phyloP scores from a whole-genome alignment of 768 basidiomycete genomes.

The Amanita phalloides region DNA sequence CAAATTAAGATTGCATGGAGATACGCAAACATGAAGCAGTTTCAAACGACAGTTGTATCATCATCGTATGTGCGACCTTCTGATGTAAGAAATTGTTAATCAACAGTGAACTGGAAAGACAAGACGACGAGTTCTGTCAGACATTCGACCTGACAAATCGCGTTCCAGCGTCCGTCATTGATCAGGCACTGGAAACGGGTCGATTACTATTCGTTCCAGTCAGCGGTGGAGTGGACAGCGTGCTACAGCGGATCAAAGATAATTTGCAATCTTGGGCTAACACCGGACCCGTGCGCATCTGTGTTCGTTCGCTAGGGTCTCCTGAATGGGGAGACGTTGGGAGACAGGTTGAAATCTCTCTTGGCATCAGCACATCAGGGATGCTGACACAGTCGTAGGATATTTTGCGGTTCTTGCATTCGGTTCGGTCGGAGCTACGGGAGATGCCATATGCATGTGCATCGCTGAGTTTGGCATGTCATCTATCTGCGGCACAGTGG shows the following conservation, averaged over 20 bases:
- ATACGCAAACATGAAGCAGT: constrained; percentile 88
- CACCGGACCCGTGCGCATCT: constrained; percentile 40
- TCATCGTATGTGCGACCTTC: constrained; percentile 33
- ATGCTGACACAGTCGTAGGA: constrained; percentile 28
- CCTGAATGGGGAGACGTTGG: constrained; percentile 59
- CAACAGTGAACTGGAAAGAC: constrained; percentile 21
- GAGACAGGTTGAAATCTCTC: constrained; percentile 33
- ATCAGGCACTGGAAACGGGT: constrained; percentile 27
- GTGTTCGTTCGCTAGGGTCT: constrained; percentile 52
- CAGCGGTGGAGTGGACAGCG: constrained; percentile 7
- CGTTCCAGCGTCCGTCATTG: constrained; percentile 40
- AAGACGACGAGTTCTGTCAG: constrained; percentile 49
- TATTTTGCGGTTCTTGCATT: constrained; percentile 62
- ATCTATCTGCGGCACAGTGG: constrained; percentile 48
- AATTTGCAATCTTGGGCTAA: constrained; percentile 17
- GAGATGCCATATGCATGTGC: constrained; percentile 51
- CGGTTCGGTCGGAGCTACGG: constrained; percentile 51
- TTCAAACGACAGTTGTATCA: constrained; percentile 69
- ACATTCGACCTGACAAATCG: constrained; percentile 64
- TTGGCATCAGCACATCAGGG: background rate
- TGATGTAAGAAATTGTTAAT: background rate
- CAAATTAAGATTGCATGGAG: constrained; percentile 95
- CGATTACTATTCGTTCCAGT: constrained; percentile 24
- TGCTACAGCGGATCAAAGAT: constrained; percentile 17
- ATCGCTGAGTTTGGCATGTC: constrained; percentile 55